Evolutionary conservation across 495 filamentous ascomycete genomes (phyloP).

Genomic region (Parathielavia hyrcaniae): DNA sequence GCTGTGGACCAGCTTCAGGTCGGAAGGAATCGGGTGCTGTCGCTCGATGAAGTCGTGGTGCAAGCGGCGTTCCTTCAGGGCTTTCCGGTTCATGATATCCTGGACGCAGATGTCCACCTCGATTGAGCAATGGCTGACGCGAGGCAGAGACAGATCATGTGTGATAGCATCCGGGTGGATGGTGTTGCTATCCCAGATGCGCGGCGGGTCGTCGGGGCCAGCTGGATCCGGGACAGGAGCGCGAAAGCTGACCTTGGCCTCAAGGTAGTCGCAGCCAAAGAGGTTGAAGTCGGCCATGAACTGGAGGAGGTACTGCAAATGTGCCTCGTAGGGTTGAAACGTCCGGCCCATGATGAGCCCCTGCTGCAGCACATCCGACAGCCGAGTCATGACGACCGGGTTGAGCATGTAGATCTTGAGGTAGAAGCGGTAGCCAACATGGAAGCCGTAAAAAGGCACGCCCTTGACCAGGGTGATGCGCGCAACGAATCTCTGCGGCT

Average conservation of each 20-base stretch:
- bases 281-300: slow-evolving; percentile 98
- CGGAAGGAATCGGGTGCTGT: slow-evolving; percentile 53
- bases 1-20: slow-evolving; percentile 79
- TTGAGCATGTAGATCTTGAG: slow-evolving; percentile 93
- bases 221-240: slow-evolving; percentile 62
- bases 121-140: slow-evolving; percentile 78
- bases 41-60: slow-evolving; percentile 86
- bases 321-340: slow-evolving; percentile 89
- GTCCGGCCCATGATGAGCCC: slow-evolving; percentile 74
- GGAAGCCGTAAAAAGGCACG: slow-evolving; percentile 88
- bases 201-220: slow-evolving; percentile 50
- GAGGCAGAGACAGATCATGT: slow-evolving; percentile 56
- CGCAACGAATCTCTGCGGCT: slow-evolving; percentile 68
- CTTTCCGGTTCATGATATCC: slow-evolving; percentile 76
- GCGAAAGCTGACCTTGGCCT: slow-evolving; percentile 61
- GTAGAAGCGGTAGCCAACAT: slow-evolving; percentile 86
- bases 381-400: slow-evolving; percentile 68
- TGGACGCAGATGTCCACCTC: slow-evolving; percentile 86
- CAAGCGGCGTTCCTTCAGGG: slow-evolving; percentile 63
- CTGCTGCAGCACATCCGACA: slow-evolving; percentile 79
- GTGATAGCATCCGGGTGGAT: slow-evolving; percentile 45
- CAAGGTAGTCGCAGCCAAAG: slow-evolving; percentile 84
- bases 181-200: slow-evolving; percentile 75
- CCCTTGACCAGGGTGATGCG: slow-evolving; percentile 90
- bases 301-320: slow-evolving; percentile 83